These are phyloP conservation scores for Citeromyces hawaiiensis DNA, from an alignment of 1,139 yeast genomes.

Conservation along the genomic window DNA sequence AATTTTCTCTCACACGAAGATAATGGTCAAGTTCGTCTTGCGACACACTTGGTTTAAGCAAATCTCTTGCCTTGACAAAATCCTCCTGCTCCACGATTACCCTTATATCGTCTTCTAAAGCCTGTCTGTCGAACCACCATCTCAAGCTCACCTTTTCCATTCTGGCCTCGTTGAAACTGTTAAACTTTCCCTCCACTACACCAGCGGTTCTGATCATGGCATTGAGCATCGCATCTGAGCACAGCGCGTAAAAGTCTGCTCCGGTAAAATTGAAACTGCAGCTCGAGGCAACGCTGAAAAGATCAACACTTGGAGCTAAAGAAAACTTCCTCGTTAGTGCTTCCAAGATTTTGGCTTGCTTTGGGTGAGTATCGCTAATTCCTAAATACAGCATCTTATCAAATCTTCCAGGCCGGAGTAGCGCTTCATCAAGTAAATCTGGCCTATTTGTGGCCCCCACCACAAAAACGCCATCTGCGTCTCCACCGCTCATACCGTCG, in stretches of 20 bases:
- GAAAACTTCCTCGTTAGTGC: constrained; percentile 83
- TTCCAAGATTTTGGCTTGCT: constrained; percentile 73
- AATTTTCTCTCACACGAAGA: constrained; percentile 58
- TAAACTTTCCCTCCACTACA: constrained; percentile 57
- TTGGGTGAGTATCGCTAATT: constrained; percentile 80
- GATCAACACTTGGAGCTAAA: constrained; percentile 45
- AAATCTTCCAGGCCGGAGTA: constrained; percentile 89
- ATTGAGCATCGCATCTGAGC: constrained; percentile 88
- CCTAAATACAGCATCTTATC: constrained; percentile 92
- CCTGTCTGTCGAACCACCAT: constrained; percentile 88
- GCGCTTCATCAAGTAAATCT: constrained; percentile 84
- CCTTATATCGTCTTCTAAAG: constrained; percentile 49
- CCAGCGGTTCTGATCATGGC: constrained; percentile 88
- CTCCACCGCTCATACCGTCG: constrained; percentile 86
- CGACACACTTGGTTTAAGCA: constrained; percentile 75
- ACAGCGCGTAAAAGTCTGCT: constrained; percentile 92
- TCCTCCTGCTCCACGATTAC: constrained; percentile 64
- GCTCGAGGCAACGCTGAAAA: constrained; percentile 43
- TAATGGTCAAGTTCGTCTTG: constrained; percentile 80
- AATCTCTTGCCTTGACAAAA: constrained; percentile 59
- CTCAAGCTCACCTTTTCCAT: constrained; percentile 37
- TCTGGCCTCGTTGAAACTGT: constrained; percentile 28
- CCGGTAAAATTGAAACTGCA: constrained; percentile 92
- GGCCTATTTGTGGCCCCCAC: constrained; percentile 98
- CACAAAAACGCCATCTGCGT: constrained; percentile 80